Conservation (phyloP, 1,284 basidiomycete genomes). For the Tilletia indica region DNA sequence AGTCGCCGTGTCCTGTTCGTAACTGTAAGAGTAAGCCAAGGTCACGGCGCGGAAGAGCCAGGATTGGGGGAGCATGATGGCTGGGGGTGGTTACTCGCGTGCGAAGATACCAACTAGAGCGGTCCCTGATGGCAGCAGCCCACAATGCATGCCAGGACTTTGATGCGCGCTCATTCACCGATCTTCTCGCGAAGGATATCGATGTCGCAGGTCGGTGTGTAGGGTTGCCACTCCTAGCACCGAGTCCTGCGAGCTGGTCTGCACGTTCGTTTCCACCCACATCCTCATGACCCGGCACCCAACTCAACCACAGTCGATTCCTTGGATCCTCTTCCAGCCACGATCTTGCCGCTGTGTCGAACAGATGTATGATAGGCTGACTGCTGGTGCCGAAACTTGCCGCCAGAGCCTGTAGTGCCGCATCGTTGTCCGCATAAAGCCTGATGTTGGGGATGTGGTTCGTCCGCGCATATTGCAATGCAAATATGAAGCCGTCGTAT, state of each 20-base stretch:
- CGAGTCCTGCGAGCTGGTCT: not conserved
- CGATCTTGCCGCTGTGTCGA: not conserved
- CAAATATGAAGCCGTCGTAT: not conserved
- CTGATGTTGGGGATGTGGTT: not conserved
- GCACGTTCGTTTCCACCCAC: not conserved
- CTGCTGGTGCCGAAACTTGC: not conserved
- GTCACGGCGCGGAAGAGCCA: not conserved
- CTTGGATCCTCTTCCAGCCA: not conserved
- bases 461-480: not conserved
- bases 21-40: not conserved
- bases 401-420: not conserved
- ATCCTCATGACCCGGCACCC: not conserved
- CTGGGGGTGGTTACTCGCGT: not conserved
- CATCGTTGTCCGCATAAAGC: not conserved
- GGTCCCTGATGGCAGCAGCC: not conserved
- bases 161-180: not conserved
- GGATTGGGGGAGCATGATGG: not conserved
- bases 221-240: not conserved
- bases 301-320: not conserved
- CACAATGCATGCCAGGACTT: not conserved
- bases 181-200: not conserved
- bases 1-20: not conserved
- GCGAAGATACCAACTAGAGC: not conserved
- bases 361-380: not conserved
- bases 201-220: not conserved